phyloP scores from a whole-genome alignment of 106 monocot species.

The Xerophyta viscosa region DNA sequence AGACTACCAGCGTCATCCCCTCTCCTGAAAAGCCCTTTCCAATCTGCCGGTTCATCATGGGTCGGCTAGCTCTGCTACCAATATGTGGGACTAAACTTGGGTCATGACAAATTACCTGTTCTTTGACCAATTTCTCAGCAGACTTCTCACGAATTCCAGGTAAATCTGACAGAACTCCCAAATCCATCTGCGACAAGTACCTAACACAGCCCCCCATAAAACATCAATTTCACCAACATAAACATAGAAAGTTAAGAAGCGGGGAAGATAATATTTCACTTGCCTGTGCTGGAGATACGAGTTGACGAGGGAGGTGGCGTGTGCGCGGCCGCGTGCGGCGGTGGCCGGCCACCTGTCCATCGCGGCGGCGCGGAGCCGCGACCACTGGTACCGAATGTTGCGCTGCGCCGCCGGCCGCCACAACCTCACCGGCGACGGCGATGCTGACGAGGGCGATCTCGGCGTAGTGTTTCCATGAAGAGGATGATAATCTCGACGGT shows the following conservation, averaged over 20 bases:
- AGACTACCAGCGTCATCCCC: no score
- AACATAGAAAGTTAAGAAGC: not conserved
- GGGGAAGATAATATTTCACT: no score
- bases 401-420: constrained; percentile 80
- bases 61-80: no score
- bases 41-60: no score
- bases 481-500: no score
- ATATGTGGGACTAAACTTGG: no score
- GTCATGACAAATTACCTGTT: constrained; percentile 35
- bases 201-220: constrained; percentile 12
- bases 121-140: constrained; percentile 31
- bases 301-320: constrained; percentile 70
- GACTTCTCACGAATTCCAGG: constrained; percentile 44
- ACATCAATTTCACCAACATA: not conserved
- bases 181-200: constrained; percentile 66
- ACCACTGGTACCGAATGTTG: constrained; percentile 84
- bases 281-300: constrained; percentile 48
- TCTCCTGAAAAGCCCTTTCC: no score
- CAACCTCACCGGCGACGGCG: constrained; percentile 23
- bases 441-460: constrained; percentile 7
- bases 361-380: constrained; percentile 30
- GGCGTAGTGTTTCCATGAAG: constrained; percentile 8
- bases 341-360: constrained; percentile 33
- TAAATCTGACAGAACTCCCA: constrained; percentile 76
- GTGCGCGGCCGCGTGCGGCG: constrained; percentile 37